Base-by-base conservation (phyloP, 345 rosid genomes). In the Corymbia maculata region DNA sequence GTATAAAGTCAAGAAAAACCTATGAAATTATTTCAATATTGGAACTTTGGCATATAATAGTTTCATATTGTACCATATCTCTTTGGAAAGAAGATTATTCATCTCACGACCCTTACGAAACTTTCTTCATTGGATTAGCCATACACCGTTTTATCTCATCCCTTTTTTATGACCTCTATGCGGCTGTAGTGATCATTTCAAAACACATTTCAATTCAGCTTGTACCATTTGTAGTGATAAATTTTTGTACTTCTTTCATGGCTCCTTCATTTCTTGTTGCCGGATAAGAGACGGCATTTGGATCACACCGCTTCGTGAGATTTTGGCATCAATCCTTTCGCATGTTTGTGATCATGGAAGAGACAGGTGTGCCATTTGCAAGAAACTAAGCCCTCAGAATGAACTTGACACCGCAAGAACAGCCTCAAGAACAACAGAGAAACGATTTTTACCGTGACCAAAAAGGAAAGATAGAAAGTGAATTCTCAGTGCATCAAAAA, bases 41-140 rank as follows among this genome's bases (percentile, higher is more conserved):
- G 9, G 45, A 32, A 9, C 12, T 4, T 32, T 3, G 6, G 32
- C 45, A 0, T 16, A 4, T 13, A 1, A 30, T 15, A 1, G 10
- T 66, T 16, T 21, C 19, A 2, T 19, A 0, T 68, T 22, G 42
- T 55, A 55, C 9, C 2, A 8, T 2, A 32, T 32, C 9, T 68
- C 45, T 32, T 32, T 32, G 16, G 79, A 1, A 30, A 30, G 21
- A 68, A 55, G 2, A 30, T 8, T 30, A 15, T 66, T 2, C 42
- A 30, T 66, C 79, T 7, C 42, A 66, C 0, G 1, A 1, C 15
- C 75, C 8, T 64, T 3, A 7, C 15, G 42, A 15, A 61, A 61
- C 70, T 13, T n/a, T 6, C 6, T 66, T n/a, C 4, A 66, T 14
- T 14, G 17, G 30, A 0, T 66, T 14, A 66, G 44, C 79, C 19